Percentiles rank a stretch among this genome's conserved stretches.
phyloP scores from a whole-genome alignment of 2,329 filamentous ascomycete genomes.

The Fusarium metavorans region DNA sequence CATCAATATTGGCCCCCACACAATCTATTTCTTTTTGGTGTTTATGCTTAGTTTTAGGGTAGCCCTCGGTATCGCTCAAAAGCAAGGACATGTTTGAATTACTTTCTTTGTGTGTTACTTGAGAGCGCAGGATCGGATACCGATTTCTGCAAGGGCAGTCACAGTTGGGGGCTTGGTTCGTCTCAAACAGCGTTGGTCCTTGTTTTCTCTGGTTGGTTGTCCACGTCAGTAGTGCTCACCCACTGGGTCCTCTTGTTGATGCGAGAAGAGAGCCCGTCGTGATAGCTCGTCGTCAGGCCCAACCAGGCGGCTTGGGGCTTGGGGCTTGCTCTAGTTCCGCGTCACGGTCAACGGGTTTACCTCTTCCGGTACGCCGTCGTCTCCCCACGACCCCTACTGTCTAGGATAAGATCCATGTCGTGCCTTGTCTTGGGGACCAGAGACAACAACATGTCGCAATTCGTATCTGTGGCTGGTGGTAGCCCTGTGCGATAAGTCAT shows the following conservation, averaged over 20 bases:
- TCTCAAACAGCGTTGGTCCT: conserved; percentile 10
- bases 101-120: conserved; percentile 3
- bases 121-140: conserved; percentile 16
- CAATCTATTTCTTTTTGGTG: neutral
- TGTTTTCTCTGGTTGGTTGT: conserved; percentile 4
- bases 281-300: neutral
- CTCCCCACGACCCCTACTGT: conserved; percentile 15
- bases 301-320: neutral
- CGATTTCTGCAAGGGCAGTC: conserved; percentile 30
- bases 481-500: conserved; percentile 28
- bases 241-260: neutral
- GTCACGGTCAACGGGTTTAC: neutral
- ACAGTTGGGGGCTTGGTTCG: neutral
- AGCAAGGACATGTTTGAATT: conserved; percentile 19
- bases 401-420: neutral
- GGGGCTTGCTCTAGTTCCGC: conserved; percentile 1
- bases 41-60: conserved; percentile 13
- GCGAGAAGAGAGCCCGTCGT: conserved; percentile 1
- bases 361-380: neutral
- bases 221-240: conserved; percentile 19
- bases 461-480: conserved; percentile 14
- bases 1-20: conserved; percentile 11
- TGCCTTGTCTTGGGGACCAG: neutral
- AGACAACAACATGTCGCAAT: conserved; percentile 9
- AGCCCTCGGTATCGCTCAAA: conserved; percentile 5